These are phyloP conservation scores for Botrytis paeoniae DNA, from an alignment of 2,329 filamentous ascomycete genomes.

Conservation along the genomic window DNA sequence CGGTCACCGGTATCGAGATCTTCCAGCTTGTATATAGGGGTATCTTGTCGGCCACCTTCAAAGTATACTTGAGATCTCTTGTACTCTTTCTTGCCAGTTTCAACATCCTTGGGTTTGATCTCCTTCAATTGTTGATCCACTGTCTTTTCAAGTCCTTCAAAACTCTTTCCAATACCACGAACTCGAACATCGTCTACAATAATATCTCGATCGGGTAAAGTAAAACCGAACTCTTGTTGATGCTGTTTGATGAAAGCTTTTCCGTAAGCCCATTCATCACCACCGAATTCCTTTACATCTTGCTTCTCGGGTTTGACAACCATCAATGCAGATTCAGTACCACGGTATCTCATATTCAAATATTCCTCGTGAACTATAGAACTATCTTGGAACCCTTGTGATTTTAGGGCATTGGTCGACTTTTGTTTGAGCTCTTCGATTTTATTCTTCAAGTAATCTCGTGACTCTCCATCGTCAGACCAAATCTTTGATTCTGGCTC, in stretches of 20 bases:
- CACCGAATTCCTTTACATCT: slow-evolving; percentile 57
- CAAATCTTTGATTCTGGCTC: slow-evolving; percentile 67
- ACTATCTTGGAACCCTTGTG: slow-evolving; percentile 74
- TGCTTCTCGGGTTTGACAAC: slow-evolving; percentile 68
- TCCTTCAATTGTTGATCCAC: slow-evolving; percentile 79
- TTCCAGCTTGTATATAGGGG: slow-evolving; percentile 78
- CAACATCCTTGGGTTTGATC: slow-evolving; percentile 53
- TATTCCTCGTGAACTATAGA: slow-evolving; percentile 87
- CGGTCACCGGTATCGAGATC: slow-evolving; percentile 51
- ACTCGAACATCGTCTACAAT: slow-evolving; percentile 88
- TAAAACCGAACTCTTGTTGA: slow-evolving; percentile 91
- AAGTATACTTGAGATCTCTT: slow-evolving; percentile 75
- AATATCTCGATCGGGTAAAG: slow-evolving; percentile 77
- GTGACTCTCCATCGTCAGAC: slow-evolving; percentile 55
- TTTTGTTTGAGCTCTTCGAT: slow-evolving; percentile 78
- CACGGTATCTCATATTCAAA: slow-evolving; percentile 88
- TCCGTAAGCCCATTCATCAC: slow-evolving; percentile 78
- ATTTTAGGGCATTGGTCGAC: slow-evolving; percentile 62
- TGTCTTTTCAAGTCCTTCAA: slow-evolving; percentile 73
- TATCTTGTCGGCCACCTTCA: slow-evolving; percentile 72
- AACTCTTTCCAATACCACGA: slow-evolving; percentile 85
- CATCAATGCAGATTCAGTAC: slow-evolving; percentile 90
- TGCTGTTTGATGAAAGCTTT: slow-evolving; percentile 84
- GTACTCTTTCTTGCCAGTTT: slow-evolving; percentile 56
- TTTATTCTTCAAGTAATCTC: slow-evolving; percentile 64